Evolutionary conservation across 176 grass and related monocot species (phyloP), one percentile per base, ranked within the genome.

Genomic region (Triticum monococcum): DNA sequence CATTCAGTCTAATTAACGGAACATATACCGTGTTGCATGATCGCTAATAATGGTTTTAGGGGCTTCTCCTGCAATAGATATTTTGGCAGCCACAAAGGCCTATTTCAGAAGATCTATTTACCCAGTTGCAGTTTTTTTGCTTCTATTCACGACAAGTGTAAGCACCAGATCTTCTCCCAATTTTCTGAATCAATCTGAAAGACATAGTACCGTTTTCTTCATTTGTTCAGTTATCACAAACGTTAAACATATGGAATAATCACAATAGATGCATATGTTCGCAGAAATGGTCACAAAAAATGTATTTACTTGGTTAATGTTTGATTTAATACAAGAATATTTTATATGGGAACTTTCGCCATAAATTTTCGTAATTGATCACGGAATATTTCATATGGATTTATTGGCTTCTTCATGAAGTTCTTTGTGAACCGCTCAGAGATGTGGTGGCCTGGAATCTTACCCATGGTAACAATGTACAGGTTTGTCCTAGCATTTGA

Each of bases 1-100:
- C 87, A 2, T 88, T 88, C 37, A 88, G 77, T 41, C 23, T n/a
- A n/a, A n/a, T n/a, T 84, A 22, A 88, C 84, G 23, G 87, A 88
- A 60, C 72, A 84, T 32, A 71, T 84, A 31, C 7, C 80, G 18
- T 61, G 46, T 77, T 56, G 18, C 12, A 70, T 23, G 18, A 79
- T 80, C 23, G 68, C 79, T 83, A 32, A 4, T 57, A 33, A 25
- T 57, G 43, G 48, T n/a, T 26, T 50, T 26, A 77, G 74, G 74
- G 56, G 17, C 30, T 17, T 28, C 26, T 77, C 25, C 9, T 20
- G 81, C 67, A 61, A 83, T 16, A 4, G 72, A 48, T 46, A 23
- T 75, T 41, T 75, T 46, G 23, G 23, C 41, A 28, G 23, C 24
- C 3, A 35, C 68, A 17, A 26, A 26, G 48, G 17, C 46, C 24